phyloP scores from a whole-genome alignment of 371 early-diverging fungal genomes.

The Mucor sp. region DNA sequence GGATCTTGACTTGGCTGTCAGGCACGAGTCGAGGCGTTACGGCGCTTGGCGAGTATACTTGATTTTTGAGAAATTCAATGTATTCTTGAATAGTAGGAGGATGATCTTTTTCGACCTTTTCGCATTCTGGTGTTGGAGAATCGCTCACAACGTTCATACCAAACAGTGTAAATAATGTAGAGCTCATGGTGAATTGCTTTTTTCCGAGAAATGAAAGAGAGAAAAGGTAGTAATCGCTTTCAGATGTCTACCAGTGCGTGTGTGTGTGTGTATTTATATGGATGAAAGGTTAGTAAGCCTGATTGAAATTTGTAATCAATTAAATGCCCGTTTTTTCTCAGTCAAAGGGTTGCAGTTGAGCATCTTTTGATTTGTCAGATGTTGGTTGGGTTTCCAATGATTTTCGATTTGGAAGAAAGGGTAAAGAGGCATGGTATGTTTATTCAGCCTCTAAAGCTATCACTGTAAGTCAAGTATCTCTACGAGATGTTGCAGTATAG shows the following conservation, averaged over 20 bases:
- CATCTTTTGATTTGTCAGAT: background rate
- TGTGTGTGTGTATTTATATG: background rate
- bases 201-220: background rate
- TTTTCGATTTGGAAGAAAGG: background rate
- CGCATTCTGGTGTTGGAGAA: conserved; percentile 10
- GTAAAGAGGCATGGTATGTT: background rate
- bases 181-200: conserved; percentile 8
- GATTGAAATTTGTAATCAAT: conserved; percentile 4
- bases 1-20: conserved; percentile 36
- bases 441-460: background rate
- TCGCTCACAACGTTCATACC: conserved; percentile 54
- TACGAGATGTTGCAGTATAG: too few relatives aligned
- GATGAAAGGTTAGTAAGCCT: background rate
- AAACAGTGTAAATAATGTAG: conserved; percentile 50
- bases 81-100: conserved; percentile 49
- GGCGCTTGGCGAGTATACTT: conserved; percentile 47
- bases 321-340: conserved; percentile 3
- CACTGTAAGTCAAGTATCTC: background rate
- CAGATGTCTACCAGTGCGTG: background rate
- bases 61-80: conserved; percentile 48
- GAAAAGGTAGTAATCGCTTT: background rate
- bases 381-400: background rate
- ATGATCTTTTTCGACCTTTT: conserved; percentile 13
- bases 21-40: conserved; percentile 42
- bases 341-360: background rate